Base-by-base conservation (phyloP, 164 flowering plant genomes). In the Stephania japonica region DNA sequence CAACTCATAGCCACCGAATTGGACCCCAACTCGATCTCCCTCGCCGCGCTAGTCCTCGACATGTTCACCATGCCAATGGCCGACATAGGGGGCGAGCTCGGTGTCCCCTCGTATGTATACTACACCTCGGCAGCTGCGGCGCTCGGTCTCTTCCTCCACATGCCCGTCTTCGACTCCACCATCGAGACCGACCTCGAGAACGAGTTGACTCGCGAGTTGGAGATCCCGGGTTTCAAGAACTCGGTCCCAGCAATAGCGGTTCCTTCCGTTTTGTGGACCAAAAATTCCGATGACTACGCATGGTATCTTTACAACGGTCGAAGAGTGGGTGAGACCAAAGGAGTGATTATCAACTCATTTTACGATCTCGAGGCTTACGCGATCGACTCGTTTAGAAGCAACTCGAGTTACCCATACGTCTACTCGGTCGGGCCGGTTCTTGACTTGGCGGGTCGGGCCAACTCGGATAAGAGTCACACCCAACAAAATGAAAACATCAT, bases 401-500 rank as follows among this genome's bases (percentile, higher is more conserved):
- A 69, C 1, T 65, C 59, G 6, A 69, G 18, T 7, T 50, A 7
- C 38, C 86, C 86, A 7, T 70, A 67, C 1, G 47, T 81, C 32
- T 77, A 79, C 59, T 75, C 82, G 1, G 77, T 85, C 0, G 85
- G 84, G 1, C 82, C 84, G 10, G 11, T 85, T 6, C n/a, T 81
- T 3, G 74, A 71, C 7, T 44, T 50, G 5, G 68, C 41, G 8
- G 47, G 70, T 8, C 24, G 13, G 38, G 42, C 19, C 11, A 24
- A 41, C 4, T 6, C 23, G 23, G 26, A 7, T 21, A 21, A 63
- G 11, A 12, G 13, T 10, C 23, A 18, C 10, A 9, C 5, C 23
- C 26, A 12, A 14, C 0, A 18, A 32, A 13, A 24, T 5, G 65
- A 42, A 12, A 19, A 24, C 7, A 70, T 64, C 41, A 62, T 69